phyloP scores from a whole-genome alignment of 139 green algal genomes.

The Pseudopediastrum boryanum region DNA sequence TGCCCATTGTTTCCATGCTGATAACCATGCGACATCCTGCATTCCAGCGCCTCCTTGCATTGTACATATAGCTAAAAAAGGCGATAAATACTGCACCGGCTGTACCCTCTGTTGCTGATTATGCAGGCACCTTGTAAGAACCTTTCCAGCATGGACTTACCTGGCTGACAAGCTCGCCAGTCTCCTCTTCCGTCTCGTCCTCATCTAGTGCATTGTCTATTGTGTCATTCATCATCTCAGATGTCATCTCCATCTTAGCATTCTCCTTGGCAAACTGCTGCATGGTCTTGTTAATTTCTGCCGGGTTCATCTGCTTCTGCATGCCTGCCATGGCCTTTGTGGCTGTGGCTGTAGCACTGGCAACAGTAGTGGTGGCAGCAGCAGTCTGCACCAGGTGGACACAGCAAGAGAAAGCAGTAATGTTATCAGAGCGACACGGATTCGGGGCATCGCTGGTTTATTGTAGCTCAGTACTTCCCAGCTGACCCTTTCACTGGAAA shows the following conservation, averaged over 20 bases:
- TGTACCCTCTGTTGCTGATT: not conserved
- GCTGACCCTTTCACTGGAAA: too few species aligned
- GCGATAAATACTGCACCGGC: not conserved
- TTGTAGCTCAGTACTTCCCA: too few species aligned
- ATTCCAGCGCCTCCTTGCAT: not conserved
- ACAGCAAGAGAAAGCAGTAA: too few species aligned
- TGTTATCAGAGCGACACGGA: too few species aligned
- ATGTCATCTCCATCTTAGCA: slow-evolving; percentile 67
- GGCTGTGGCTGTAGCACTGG: slow-evolving; percentile 56
- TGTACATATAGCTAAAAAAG: not conserved
- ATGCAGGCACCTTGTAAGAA: not conserved
- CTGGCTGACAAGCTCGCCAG: slow-evolving; percentile 68
- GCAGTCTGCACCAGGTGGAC: slow-evolving; percentile 80
- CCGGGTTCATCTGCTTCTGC: slow-evolving; percentile 49
- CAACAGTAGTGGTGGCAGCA: slow-evolving; percentile 62
- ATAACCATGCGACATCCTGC: not conserved
- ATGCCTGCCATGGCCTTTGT: slow-evolving; percentile 69
- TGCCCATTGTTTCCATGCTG: not conserved
- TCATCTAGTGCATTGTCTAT: slow-evolving; percentile 70
- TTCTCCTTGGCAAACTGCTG: slow-evolving; percentile 71
- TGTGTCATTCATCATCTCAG: slow-evolving; percentile 75
- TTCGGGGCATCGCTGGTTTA: too few species aligned
- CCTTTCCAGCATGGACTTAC: slow-evolving; percentile 33
- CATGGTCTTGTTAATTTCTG: slow-evolving; percentile 55
- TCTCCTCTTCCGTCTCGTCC: slow-evolving; percentile 73